phyloP scores from a whole-genome alignment of 306 rosid species.

The Rosa chinensis region DNA sequence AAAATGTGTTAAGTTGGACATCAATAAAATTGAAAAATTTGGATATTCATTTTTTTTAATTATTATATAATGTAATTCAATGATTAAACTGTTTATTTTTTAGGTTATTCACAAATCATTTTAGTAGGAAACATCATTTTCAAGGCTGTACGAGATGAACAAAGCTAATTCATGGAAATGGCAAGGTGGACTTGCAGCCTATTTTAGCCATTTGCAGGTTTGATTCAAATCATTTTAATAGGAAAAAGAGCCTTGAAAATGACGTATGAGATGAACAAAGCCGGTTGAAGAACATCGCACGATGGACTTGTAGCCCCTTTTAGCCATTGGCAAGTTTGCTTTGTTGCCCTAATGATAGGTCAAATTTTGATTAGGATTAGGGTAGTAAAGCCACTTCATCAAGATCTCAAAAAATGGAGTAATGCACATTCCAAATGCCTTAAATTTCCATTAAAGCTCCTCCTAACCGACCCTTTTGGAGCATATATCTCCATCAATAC shows the following conservation, averaged over 20 bases:
- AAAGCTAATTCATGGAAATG: background rate
- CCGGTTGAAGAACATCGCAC: background rate
- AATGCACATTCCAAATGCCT: background rate
- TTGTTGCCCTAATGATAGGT: background rate
- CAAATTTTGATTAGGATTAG: background rate
- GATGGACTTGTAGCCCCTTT: background rate
- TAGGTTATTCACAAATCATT: no score
- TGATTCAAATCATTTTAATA: background rate
- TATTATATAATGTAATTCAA: no score
- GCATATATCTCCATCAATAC: conserved; percentile 4
- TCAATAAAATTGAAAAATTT: background rate
- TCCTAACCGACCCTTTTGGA: background rate
- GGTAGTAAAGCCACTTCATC: background rate
- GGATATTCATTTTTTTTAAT: background rate
- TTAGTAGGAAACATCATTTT: no score
- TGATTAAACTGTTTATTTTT: no score
- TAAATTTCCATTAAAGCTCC: background rate
- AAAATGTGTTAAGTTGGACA: background rate
- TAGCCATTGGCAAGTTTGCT: background rate
- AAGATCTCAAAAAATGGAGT: background rate
- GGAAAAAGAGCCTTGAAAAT: background rate
- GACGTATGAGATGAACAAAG: background rate
- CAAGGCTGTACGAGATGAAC: no score
- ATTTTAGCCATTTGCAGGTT: background rate
- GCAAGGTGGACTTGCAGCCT: background rate